Base-by-base conservation (phyloP, 2,329 filamentous ascomycete species). In the Elsinoe australis region DNA sequence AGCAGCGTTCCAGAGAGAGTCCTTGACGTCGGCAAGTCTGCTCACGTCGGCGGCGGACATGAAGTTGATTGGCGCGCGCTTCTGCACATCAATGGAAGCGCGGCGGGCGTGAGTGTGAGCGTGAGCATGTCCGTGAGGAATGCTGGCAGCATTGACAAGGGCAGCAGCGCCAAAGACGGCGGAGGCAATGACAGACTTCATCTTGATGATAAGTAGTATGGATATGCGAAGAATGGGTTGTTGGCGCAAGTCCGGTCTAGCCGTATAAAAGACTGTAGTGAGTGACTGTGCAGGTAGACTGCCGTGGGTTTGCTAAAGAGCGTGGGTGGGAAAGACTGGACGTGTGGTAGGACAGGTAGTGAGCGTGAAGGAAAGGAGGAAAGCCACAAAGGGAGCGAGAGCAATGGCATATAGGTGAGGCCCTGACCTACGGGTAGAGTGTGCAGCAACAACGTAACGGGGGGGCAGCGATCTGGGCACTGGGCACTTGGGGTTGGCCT, bases 91-190 rank as follows among this genome's bases (percentile, higher is more conserved):
- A n/a, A n/a, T n/a, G n/a, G n/a, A n/a, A 21, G 48, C 32, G 21
- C 45, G 45, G 18, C 33, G 33, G 10, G 17, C 21, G 26, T 48
- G 45, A 12, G 17, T 29, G 26, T 48, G 45, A n/a, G 29, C 15
- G 44, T 34, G 31, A 19, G 18, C 45, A 36, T 48, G 45, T 22
- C 32, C 33, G 45, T 48, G 45, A 38, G 31, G 31, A 22, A 51
- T 53, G 45, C 35, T 42, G 24, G 46, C 51, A 49, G 51, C 51
- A 33, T 46, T 50, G 50, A 35, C 46, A 28, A 53, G 45, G 32
- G 49, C 48, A 47, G 46, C 39, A 47, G 49, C 45, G 34, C 45
- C 21, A 32, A 48, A 33, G 21, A 38, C 45, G 15, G 45, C 45
- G 45, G 45, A 48, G 39, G 45, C 33, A 31, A 48, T 39, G 33